Evolutionary conservation across 768 basidiomycete genomes (phyloP), one percentile per base, ranked within the genome.

Genomic region (Podaxis sp.): DNA sequence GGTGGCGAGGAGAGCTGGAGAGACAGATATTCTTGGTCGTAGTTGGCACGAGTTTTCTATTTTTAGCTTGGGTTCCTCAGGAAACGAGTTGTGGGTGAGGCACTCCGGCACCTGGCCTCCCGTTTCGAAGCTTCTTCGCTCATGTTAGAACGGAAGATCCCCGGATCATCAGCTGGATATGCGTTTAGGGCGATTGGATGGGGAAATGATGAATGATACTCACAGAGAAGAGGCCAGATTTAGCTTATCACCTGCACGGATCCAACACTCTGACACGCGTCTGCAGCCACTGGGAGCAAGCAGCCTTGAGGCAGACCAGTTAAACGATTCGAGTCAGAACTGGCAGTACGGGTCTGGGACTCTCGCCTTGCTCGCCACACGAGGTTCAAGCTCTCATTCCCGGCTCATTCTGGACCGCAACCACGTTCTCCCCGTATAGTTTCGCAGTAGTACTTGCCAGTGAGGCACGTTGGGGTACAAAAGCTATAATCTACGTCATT

Each of bases 391-490:
- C 33, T 22, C 24, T 24, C 40, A 25, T 27, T 25, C 38, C 29
- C 24, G 36, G 29, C 11, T 19, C 15, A 40, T 27, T 50, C 47
- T 12, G 52, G 40, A 8, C 25, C 22, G 50, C 17, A 5, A 19
- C 24, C 49, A 50, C 49, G 22, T 27, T 50, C 22, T 12, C 12
- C 27, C 19, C 4, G 25, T 27, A 27, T 27, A 12, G 12, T 50
- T 50, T 19, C 24, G 49, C 24, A 11, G 49, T n/a, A 15, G 41
- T 43, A 19, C 8, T 37, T 17, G 19, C 56, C 36, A 52, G n/a
- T 37, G 59, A 8, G 37, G 49, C 8, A 9, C 22, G 49, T 51
- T 50, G 33, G 58, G 24, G 49, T 59, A 59, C 49, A 59, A 59
- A 59, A 61, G 49, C 27, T 24, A 33, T 15, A 36, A 47, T 43